A percentile compares a stretch with the other conserved stretches of the same genome.
Conservation (phyloP, 1,139 yeast species). For the Candida sanyaensis region DNA sequence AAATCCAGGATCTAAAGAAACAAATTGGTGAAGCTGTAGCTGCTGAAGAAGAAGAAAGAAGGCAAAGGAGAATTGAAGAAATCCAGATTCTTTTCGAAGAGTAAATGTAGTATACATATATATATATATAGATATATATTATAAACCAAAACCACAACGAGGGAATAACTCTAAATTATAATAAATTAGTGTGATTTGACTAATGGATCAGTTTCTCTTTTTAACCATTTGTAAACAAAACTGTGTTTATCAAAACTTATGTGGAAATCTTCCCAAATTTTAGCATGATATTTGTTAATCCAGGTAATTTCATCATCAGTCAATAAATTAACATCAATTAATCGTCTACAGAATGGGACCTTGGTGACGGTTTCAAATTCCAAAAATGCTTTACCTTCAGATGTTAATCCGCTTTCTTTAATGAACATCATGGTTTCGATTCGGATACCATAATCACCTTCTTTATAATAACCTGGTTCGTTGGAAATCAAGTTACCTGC, state of each 20-base stretch:
- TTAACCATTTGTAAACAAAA: conserved; percentile 68
- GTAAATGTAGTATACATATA: conserved; percentile 16
- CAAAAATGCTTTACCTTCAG: conserved; percentile 57
- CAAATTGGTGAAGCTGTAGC: conserved; percentile 86
- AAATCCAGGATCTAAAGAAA: conserved; percentile 83
- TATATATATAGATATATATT: too few species aligned
- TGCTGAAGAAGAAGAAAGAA: conserved; percentile 73
- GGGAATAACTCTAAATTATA: not conserved
- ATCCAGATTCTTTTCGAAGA: conserved; percentile 74
- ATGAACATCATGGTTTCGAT: conserved; percentile 83
- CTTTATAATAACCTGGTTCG: conserved; percentile 96
- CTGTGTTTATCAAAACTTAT: conserved; percentile 51
- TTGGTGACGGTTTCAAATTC: conserved; percentile 84
- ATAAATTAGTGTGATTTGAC: not conserved
- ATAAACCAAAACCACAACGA: not conserved
- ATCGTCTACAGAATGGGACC: conserved; percentile 67
- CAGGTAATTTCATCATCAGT: conserved; percentile 62
- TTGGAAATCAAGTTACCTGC: conserved; percentile 84
- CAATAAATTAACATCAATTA: conserved; percentile 36
- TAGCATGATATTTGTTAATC: conserved; percentile 68
- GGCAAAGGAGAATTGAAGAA: conserved; percentile 77
- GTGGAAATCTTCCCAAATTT: conserved; percentile 59
- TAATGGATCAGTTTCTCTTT: conserved; percentile 62
- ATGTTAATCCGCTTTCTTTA: conserved; percentile 46
- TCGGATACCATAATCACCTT: conserved; percentile 90